Evolutionary conservation across 441 rosid species (phyloP).

Genomic region (Populus hybrid): DNA sequence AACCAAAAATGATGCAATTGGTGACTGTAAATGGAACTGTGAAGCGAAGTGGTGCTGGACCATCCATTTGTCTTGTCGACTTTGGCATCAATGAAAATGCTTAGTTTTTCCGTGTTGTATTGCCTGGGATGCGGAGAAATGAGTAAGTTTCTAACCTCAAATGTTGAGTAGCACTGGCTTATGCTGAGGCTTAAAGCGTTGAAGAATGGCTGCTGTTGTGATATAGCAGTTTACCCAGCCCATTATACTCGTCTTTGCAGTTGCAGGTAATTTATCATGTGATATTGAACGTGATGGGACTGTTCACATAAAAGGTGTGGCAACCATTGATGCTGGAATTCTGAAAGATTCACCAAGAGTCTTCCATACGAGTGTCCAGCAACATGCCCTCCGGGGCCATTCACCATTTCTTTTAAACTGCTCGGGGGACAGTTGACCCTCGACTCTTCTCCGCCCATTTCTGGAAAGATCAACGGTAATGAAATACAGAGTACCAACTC

Average conservation of each 20-base stretch:
- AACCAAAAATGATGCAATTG: conserved; percentile 35
- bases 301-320: conserved; percentile 54
- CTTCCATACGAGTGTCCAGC: conserved; percentile 51
- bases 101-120: conserved; percentile 62
- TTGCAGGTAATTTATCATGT: conserved; percentile 53
- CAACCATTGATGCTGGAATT: conserved; percentile 32
- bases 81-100: conserved; percentile 62
- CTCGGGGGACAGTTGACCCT: conserved; percentile 94
- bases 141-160: conserved; percentile 37
- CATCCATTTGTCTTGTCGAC: conserved; percentile 57
- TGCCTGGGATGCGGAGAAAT: conserved; percentile 57
- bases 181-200: not conserved
- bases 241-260: conserved; percentile 34
- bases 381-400: conserved; percentile 60
- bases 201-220: not conserved
- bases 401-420: conserved; percentile 53
- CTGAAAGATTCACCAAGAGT: conserved; percentile 29
- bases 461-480: conserved; percentile 51
- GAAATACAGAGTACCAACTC: conserved; percentile 32
- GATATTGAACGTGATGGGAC: conserved; percentile 52
- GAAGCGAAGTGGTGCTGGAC: conserved; percentile 42
- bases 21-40: conserved; percentile 50
- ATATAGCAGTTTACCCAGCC: conserved; percentile 6
- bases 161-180: not conserved
- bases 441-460: conserved; percentile 47